Evolutionary conservation across 176 grass and related monocot genomes (phyloP).

Genomic region (Aegilops umbellulata): DNA sequence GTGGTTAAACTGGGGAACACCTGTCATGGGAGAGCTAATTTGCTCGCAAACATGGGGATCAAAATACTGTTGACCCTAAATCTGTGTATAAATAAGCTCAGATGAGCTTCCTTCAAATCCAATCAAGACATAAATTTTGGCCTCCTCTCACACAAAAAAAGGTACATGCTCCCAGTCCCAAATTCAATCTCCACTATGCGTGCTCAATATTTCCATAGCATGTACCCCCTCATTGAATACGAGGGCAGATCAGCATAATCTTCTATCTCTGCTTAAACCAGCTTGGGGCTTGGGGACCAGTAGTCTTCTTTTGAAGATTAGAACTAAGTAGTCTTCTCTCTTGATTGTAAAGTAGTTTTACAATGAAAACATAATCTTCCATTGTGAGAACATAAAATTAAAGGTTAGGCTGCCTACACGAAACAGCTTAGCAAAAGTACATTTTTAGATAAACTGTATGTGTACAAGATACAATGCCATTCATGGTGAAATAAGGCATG

Average conservation of each 20-base stretch:
- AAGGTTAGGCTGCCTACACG: not conserved
- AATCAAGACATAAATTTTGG: not conserved
- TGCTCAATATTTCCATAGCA: too few relatives aligned
- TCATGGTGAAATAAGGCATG: not conserved
- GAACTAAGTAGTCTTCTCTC: too few relatives aligned
- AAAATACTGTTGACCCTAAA: not conserved
- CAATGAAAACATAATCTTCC: not conserved
- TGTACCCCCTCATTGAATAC: too few relatives aligned
- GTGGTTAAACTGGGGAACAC: not conserved
- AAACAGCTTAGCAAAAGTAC: not conserved
- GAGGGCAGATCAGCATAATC: too few relatives aligned
- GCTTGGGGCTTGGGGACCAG: too few relatives aligned
- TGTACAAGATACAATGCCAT: not conserved
- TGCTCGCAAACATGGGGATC: not conserved
- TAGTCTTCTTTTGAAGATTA: too few relatives aligned
- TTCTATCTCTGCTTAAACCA: too few relatives aligned
- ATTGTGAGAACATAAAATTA: not conserved
- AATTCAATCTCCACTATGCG: too few relatives aligned
- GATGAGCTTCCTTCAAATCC: not conserved
- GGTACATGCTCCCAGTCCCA: too few relatives aligned
- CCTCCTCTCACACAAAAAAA: too few relatives aligned
- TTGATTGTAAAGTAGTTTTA: too few relatives aligned
- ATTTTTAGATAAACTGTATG: not conserved
- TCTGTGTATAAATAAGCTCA: not conserved
- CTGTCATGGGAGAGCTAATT: not conserved